Evolutionary conservation across 345 rosid genomes (phyloP).

Genomic region (Pseudoturritis turrita): DNA sequence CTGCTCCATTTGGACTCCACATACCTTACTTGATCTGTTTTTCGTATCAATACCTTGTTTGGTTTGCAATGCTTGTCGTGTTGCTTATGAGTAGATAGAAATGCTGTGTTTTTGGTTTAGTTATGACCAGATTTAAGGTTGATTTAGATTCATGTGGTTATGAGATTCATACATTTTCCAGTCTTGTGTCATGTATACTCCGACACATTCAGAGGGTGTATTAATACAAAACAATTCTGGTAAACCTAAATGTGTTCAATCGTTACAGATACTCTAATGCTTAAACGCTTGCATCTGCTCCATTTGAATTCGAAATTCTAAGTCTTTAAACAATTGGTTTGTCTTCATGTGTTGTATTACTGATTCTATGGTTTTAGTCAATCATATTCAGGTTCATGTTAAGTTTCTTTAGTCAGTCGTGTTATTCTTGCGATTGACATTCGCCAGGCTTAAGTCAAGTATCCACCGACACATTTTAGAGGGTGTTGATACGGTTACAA

Average conservation of each 20-base stretch:
- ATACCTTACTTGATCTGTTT: not conserved
- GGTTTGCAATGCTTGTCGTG: not conserved
- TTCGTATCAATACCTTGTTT: not conserved
- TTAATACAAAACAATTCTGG: constrained; percentile 56
- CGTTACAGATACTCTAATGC: constrained; percentile 48
- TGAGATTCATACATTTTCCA: constrained; percentile 21
- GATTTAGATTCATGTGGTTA: not conserved
- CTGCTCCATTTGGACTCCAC: constrained; percentile 61
- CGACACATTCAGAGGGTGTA: constrained; percentile 19
- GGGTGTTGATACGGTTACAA: constrained; percentile 62
- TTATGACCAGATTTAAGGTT: not conserved
- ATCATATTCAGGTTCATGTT: not conserved
- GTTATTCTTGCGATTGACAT: not conserved
- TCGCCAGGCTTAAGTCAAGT: constrained; percentile 67
- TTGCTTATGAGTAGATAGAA: not conserved
- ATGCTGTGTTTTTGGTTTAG: not conserved
- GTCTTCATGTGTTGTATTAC: not conserved
- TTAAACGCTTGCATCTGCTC: constrained; percentile 53
- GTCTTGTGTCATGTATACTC: constrained; percentile 56
- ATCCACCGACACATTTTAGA: constrained; percentile 26
- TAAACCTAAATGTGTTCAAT: constrained; percentile 32
- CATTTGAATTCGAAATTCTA: constrained; percentile 47
- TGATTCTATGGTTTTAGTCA: not conserved
- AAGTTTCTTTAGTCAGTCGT: not conserved
- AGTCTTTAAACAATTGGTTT: not conserved